Conservation (phyloP, 2,329 filamentous ascomycete genomes). For the Fusarium oxysporum region DNA sequence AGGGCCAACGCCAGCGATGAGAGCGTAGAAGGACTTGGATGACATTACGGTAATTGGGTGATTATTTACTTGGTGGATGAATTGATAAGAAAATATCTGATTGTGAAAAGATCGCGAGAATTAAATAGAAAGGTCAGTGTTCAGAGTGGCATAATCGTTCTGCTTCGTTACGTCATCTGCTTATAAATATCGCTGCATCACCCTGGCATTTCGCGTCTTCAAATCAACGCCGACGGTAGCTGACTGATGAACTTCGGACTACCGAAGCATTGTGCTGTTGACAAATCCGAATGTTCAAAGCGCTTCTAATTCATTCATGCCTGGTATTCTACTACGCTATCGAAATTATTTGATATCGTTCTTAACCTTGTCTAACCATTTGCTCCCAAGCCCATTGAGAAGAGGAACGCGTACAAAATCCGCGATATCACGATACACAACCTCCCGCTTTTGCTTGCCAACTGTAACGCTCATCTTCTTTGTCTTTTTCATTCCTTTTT, state of each 20-base stretch:
- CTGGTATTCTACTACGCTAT: background rate
- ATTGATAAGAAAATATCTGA: background rate
- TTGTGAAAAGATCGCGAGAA: background rate
- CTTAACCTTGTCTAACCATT: constrained; percentile 19
- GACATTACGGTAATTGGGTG: constrained; percentile 14
- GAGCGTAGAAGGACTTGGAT: constrained; percentile 65
- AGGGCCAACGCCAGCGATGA: constrained; percentile 78
- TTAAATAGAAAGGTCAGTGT: background rate
- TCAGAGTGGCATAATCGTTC: constrained; percentile 6
- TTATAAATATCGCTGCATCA: constrained; percentile 28
- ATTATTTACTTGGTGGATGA: fast-evolving
- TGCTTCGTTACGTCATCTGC: constrained; percentile 34
- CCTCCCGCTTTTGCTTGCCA: background rate
- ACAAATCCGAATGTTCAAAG: background rate
- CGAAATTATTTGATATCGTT: background rate
- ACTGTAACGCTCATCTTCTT: constrained; percentile 1
- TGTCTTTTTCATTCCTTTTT: constrained; percentile 14
- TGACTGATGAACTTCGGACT: background rate
- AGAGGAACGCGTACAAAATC: background rate
- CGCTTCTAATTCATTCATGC: no score
- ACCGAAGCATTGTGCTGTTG: background rate
- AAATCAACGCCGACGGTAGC: background rate
- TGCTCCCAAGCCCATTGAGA: background rate
- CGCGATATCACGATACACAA: constrained; percentile 13
- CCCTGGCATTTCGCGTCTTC: background rate